A percentile compares a stretch with the other conserved stretches of the same genome.
Evolutionary conservation across 2,329 filamentous ascomycete genomes (phyloP).

Genomic region (Didymella keratinophila): DNA sequence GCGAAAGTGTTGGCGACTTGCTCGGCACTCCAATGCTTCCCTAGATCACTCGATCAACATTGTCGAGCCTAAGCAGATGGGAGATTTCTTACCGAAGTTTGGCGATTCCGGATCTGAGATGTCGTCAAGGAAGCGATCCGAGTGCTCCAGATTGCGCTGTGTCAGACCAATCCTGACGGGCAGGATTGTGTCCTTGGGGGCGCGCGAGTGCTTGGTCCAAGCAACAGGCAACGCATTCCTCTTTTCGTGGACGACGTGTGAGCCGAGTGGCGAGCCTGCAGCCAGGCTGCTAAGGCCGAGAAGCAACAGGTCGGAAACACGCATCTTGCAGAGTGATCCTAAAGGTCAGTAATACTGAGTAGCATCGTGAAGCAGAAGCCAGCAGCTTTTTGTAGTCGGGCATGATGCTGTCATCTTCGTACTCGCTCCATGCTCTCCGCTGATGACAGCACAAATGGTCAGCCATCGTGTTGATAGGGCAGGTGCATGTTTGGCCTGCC

Average conservation of each 20-base stretch:
- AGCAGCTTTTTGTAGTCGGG: slow-evolving; percentile 5
- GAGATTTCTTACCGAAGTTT: slow-evolving; percentile 22
- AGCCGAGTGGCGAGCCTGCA: slow-evolving; percentile 10
- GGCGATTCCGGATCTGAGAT: slow-evolving; percentile 29
- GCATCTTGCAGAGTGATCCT: slow-evolving; percentile 16
- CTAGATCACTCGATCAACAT: background rate
- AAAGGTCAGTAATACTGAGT: background rate
- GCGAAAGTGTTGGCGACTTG: slow-evolving; percentile 28
- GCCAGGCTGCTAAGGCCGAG: slow-evolving; percentile 15
- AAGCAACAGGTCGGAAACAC: slow-evolving; percentile 14
- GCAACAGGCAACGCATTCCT: slow-evolving; percentile 21
- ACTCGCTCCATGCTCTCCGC: background rate
- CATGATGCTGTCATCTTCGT: background rate
- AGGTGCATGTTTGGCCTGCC: slow-evolving; percentile 11
- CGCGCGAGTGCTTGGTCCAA: slow-evolving; percentile 25
- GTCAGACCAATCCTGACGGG: slow-evolving; percentile 25
- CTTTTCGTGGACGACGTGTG: slow-evolving; percentile 26
- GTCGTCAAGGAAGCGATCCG: slow-evolving; percentile 25
- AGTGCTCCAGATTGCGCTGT: slow-evolving; percentile 26
- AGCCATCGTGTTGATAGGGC: background rate
- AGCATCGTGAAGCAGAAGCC: no score
- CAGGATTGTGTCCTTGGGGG: slow-evolving; percentile 19
- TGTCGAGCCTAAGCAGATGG: accelerated
- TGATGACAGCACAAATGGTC: background rate
- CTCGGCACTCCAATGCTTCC: slow-evolving; percentile 26